Conservation (phyloP, 2,329 filamentous ascomycete species). For the Neurospora sp. region DNA sequence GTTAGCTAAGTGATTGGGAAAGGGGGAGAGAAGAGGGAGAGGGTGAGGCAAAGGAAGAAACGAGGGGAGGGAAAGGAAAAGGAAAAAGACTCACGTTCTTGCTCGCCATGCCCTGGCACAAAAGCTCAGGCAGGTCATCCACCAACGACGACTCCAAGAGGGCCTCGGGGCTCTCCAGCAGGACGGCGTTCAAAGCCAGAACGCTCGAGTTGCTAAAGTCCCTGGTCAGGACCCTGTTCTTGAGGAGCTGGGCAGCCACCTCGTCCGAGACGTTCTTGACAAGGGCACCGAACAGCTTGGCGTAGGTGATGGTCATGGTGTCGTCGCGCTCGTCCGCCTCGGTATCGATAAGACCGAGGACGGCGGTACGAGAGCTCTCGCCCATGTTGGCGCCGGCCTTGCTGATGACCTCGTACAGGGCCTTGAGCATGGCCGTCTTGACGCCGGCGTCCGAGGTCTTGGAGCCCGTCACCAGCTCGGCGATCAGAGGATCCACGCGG, state of each 20-base stretch:
- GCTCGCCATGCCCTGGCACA: slow-evolving; percentile 70
- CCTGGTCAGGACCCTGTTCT: slow-evolving; percentile 68
- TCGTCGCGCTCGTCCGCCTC: slow-evolving; percentile 66
- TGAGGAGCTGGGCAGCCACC: slow-evolving; percentile 48
- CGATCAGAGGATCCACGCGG: slow-evolving; percentile 86
- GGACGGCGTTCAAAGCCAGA: slow-evolving; percentile 77
- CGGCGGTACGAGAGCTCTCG: slow-evolving; percentile 75
- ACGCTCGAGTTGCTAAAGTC: slow-evolving; percentile 71
- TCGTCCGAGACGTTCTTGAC: slow-evolving; percentile 77
- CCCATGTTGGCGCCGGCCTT: slow-evolving; percentile 94
- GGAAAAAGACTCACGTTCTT: slow-evolving; percentile 53
- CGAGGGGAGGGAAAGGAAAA: neutral
- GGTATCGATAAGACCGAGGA: slow-evolving; percentile 79
- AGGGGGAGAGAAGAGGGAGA: neutral
- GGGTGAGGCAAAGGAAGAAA: neutral
- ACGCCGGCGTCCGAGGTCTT: slow-evolving; percentile 84
- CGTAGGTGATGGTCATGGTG: slow-evolving; percentile 79
- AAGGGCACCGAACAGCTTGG: slow-evolving; percentile 79
- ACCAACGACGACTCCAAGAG: slow-evolving; percentile 56
- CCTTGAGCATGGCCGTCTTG: slow-evolving; percentile 92
- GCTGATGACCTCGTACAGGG: slow-evolving; percentile 89
- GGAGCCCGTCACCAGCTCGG: slow-evolving; percentile 87
- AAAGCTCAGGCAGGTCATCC: slow-evolving; percentile 65
- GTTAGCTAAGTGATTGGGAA: slow-evolving; percentile 10
- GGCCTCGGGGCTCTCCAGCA: slow-evolving; percentile 67